These are phyloP conservation scores for Maudiozyma saulgeensis DNA, from an alignment of 805 yeast species.

Conservation along the genomic window DNA sequence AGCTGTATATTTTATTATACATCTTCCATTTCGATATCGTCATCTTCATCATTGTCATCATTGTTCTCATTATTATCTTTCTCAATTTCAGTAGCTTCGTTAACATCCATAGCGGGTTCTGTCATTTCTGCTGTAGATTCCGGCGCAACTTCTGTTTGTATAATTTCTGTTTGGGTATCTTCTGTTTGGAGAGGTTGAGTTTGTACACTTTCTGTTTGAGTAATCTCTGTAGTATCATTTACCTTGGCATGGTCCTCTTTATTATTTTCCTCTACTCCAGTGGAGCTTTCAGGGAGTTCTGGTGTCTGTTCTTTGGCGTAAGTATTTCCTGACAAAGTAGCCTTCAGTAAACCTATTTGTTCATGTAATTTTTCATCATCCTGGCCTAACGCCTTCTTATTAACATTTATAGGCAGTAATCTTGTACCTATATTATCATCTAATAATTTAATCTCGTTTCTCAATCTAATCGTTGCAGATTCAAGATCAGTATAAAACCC, in stretches of 20 bases:
- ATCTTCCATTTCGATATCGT: neutral
- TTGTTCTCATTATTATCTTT: neutral
- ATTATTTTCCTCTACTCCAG: neutral
- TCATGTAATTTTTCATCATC: conserved; percentile 26
- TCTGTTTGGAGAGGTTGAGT: neutral
- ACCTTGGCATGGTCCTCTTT: neutral
- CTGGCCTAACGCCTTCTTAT: conserved; percentile 27
- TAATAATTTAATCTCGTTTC: conserved; percentile 21
- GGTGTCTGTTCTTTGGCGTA: neutral
- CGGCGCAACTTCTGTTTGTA: neutral
- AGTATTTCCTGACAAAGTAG: conserved; percentile 3
- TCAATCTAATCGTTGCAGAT: conserved; percentile 14
- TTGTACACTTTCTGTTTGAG: neutral
- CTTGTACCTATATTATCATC: conserved; percentile 26
- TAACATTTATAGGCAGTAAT: conserved; percentile 24
- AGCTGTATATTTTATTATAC: neutral
- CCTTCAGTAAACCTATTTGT: conserved; percentile 15
- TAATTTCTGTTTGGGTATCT: neutral
- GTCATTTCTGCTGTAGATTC: too few species aligned
- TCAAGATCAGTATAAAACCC: conserved; percentile 21
- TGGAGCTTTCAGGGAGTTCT: neutral
- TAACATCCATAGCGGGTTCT: too few species aligned
- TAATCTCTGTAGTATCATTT: neutral
- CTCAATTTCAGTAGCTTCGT: neutral
- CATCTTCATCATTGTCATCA: neutral